Percentiles rank a stretch among this genome's conserved stretches.
phyloP scores from a whole-genome alignment of 1,139 yeast genomes.

The Meyerozyma smithsonii region DNA sequence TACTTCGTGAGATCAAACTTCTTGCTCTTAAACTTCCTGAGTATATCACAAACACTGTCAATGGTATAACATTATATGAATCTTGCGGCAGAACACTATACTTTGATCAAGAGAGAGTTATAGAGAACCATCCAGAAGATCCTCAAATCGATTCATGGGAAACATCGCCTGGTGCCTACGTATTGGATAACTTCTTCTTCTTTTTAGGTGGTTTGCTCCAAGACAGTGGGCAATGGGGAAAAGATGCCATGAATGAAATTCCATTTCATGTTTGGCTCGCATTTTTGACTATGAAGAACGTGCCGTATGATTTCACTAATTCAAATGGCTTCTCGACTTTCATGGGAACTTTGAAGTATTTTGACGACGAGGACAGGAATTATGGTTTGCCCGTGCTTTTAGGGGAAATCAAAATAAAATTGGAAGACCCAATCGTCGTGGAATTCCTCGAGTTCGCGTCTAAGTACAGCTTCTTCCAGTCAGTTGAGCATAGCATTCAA shows the following conservation, averaged over 20 bases:
- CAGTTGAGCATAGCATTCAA: constrained; percentile 22
- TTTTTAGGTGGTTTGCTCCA: constrained; percentile 46
- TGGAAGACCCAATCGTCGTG: constrained; percentile 10
- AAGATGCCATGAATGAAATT: constrained; percentile 34
- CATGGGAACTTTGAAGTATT: constrained; percentile 48
- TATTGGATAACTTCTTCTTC: constrained; percentile 44
- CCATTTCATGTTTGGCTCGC: constrained; percentile 41
- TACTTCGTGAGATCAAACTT: constrained; percentile 46
- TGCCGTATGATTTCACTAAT: constrained; percentile 57
- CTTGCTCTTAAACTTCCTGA: constrained; percentile 46
- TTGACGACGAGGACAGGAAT: constrained; percentile 53
- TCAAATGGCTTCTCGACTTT: constrained; percentile 53
- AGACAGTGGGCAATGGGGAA: constrained; percentile 48
- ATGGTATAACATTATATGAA: constrained; percentile 4
- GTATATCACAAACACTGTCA: constrained; percentile 13
- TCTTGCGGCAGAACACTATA: constrained; percentile 42
- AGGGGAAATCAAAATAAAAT: constrained; percentile 8
- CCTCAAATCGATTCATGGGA: constrained; percentile 52
- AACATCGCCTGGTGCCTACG: constrained; percentile 32
- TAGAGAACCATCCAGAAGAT: background rate
- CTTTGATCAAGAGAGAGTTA: background rate
- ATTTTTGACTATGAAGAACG: constrained; percentile 40
- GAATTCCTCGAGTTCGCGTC: constrained; percentile 10
- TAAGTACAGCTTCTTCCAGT: constrained; percentile 23
- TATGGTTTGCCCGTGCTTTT: constrained; percentile 39